These are phyloP conservation scores for Tylopilus vinaceipallidus DNA, from an alignment of 768 basidiomycete genomes.

Conservation along the genomic window DNA sequence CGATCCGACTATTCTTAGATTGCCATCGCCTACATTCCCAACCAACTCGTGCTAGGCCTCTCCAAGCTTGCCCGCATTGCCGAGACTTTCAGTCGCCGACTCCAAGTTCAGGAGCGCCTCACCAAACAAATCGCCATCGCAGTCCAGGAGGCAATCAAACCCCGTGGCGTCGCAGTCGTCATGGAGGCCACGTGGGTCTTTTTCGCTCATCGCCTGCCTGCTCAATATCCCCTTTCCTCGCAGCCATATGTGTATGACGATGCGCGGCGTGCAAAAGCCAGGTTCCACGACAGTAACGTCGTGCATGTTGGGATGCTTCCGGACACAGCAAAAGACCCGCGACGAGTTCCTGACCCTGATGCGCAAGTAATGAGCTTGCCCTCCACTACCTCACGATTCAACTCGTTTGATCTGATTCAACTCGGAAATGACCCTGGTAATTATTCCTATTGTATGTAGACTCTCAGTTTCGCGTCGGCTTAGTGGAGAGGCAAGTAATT, in stretches of 20 bases:
- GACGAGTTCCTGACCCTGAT: constrained; percentile 94
- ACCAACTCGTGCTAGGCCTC: constrained; percentile 88
- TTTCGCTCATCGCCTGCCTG: constrained; percentile 5
- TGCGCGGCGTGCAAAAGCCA: constrained; percentile 99
- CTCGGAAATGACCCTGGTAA: constrained; percentile 25
- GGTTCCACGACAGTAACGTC: constrained; percentile 94
- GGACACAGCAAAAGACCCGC: constrained; percentile 96
- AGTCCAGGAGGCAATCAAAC: constrained; percentile 97
- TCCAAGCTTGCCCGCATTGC: constrained; percentile 97
- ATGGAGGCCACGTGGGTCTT: constrained; percentile 92
- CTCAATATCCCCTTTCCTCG: constrained; percentile 9
- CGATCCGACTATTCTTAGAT: constrained; percentile 51
- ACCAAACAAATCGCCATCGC: constrained; percentile 98
- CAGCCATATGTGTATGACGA: constrained; percentile 98
- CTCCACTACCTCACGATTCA: constrained; percentile 39
- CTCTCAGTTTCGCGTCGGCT: constrained; percentile 8
- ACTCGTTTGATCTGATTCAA: constrained; percentile 42
- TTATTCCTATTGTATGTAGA: constrained; percentile 25
- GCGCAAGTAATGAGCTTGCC: constrained; percentile 37
- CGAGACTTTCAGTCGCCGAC: constrained; percentile 91
- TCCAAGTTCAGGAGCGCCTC: constrained; percentile 96
- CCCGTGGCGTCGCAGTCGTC: constrained; percentile 96
- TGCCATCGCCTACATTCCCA: constrained; percentile 97
- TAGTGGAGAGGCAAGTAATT: constrained; percentile 16
- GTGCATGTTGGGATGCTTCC: constrained; percentile 98